Conservation (phyloP, 257 asterid species). For the Salvia splendens region DNA sequence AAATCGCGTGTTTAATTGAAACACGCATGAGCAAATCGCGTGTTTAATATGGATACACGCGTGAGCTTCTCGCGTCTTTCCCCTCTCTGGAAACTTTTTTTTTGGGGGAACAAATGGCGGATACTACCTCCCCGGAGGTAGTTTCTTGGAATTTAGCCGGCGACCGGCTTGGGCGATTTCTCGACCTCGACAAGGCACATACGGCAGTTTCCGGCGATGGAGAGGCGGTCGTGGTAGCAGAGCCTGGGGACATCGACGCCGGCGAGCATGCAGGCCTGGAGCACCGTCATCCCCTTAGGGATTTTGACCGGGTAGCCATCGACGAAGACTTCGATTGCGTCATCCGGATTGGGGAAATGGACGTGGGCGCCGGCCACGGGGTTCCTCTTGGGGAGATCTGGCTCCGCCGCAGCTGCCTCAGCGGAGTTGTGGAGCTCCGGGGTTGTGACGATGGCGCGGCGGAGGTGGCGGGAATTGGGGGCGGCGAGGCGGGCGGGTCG, state of each 20-base stretch:
- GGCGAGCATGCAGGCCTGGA: slow-evolving; percentile 89
- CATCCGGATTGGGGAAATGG: slow-evolving; percentile 87
- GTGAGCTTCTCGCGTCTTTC: too few relatives aligned
- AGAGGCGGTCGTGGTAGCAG: slow-evolving; percentile 78
- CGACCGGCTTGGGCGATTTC: slow-evolving; percentile 95
- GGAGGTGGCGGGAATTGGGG: slow-evolving; percentile 39
- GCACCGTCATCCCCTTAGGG: slow-evolving; percentile 93
- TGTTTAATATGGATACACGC: too few relatives aligned
- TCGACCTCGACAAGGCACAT: slow-evolving; percentile 98
- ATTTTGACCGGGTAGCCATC: slow-evolving; percentile 88
- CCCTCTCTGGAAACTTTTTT: too few relatives aligned
- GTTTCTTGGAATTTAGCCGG: too few relatives aligned
- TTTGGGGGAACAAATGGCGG: too few relatives aligned
- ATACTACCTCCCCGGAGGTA: too few relatives aligned
- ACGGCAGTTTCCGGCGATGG: slow-evolving; percentile 94
- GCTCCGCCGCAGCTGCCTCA: slow-evolving; percentile 61
- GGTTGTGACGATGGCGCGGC: slow-evolving; percentile 76
- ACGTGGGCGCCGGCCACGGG: slow-evolving; percentile 80
- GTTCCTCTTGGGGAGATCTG: slow-evolving; percentile 64
- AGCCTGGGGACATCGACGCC: slow-evolving; percentile 93
- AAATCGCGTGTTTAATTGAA: too few relatives aligned
- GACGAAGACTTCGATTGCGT: slow-evolving; percentile 84
- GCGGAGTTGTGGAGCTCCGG: slow-evolving; percentile 70
- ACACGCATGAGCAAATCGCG: too few relatives aligned
- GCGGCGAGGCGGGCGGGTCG: slow-evolving; percentile 57